These are phyloP conservation scores for Ogataea polymorpha DNA, from an alignment of 805 yeast species.

Conservation along the genomic window DNA sequence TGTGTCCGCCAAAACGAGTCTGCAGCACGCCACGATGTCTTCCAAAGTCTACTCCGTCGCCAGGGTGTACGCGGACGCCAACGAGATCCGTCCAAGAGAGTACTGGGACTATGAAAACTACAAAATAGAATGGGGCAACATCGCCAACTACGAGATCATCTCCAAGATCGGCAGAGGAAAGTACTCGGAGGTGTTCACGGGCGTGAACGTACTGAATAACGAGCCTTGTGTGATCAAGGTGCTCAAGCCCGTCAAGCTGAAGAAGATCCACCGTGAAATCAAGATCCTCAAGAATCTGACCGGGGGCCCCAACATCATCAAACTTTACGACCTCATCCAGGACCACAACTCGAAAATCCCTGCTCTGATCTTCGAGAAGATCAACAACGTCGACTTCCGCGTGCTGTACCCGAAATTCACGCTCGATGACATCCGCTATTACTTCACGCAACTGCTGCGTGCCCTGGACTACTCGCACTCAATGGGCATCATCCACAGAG, in stretches of 20 bases:
- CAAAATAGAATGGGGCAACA: conserved; percentile 79
- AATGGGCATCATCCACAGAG: conserved; percentile 93
- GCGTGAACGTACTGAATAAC: conserved; percentile 61
- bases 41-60: conserved; percentile 38
- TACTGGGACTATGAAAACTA: conserved; percentile 82
- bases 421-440: conserved; percentile 72
- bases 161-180: conserved; percentile 89
- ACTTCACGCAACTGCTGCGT: conserved; percentile 75
- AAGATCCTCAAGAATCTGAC: conserved; percentile 81
- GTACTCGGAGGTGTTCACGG: conserved; percentile 90
- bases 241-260: conserved; percentile 87
- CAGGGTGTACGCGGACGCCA: conserved; percentile 78
- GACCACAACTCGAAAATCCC: conserved; percentile 86
- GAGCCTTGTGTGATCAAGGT: conserved; percentile 82
- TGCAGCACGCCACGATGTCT: conserved; percentile 5
- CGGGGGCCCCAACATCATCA: conserved; percentile 79
- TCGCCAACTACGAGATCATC: conserved; percentile 79
- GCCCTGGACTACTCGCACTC: conserved; percentile 90
- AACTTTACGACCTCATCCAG: conserved; percentile 77
- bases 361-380: conserved; percentile 80
- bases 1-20: background rate
- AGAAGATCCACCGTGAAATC: conserved; percentile 89
- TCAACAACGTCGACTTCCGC: conserved; percentile 83
- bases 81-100: conserved; percentile 67
- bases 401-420: conserved; percentile 78